These are phyloP conservation scores for Fusarium duplospermum DNA, from an alignment of 2,329 filamentous ascomycete genomes.

Conservation along the genomic window DNA sequence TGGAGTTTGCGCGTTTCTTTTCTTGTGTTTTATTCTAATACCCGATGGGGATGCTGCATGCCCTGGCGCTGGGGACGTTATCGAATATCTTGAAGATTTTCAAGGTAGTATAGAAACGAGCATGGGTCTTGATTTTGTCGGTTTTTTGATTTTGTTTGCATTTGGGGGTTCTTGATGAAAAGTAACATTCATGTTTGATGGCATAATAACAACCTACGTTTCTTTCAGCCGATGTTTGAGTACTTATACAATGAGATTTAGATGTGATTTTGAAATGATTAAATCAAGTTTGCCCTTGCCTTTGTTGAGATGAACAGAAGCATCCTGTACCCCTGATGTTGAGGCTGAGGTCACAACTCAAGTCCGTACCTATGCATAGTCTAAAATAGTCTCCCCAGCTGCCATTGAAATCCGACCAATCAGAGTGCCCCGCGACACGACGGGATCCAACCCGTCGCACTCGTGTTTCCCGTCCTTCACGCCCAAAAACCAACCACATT, in stretches of 20 bases:
- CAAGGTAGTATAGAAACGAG: slow-evolving; percentile 32
- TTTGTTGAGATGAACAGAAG: background rate
- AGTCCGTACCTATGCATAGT: slow-evolving; percentile 11
- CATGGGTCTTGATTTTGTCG: slow-evolving; percentile 27
- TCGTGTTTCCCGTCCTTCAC: slow-evolving; percentile 38
- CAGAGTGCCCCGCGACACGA: slow-evolving; percentile 38
- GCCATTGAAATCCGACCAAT: slow-evolving; percentile 31
- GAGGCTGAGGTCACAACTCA: background rate
- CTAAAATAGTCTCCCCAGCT: slow-evolving; percentile 27
- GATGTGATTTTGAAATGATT: background rate
- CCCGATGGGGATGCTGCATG: slow-evolving; percentile 42
- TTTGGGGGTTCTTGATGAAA: slow-evolving; percentile 29
- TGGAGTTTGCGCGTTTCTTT: slow-evolving; percentile 39
- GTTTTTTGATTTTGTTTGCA: slow-evolving; percentile 13
- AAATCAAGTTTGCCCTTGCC: background rate
- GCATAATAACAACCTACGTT: slow-evolving; percentile 35
- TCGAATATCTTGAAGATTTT: slow-evolving; percentile 14
- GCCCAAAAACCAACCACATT: slow-evolving; percentile 28
- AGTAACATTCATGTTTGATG: slow-evolving; percentile 26
- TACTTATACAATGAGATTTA: background rate
- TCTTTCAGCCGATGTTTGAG: background rate
- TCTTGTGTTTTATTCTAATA: slow-evolving; percentile 38
- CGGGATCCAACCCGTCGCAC: slow-evolving; percentile 39
- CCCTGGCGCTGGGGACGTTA: slow-evolving; percentile 34
- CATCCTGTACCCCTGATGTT: background rate